Evolutionary conservation across 2,329 filamentous ascomycete genomes (phyloP), one percentile per base, ranked within the genome.

Genomic region (Verticillium dahliae): DNA sequence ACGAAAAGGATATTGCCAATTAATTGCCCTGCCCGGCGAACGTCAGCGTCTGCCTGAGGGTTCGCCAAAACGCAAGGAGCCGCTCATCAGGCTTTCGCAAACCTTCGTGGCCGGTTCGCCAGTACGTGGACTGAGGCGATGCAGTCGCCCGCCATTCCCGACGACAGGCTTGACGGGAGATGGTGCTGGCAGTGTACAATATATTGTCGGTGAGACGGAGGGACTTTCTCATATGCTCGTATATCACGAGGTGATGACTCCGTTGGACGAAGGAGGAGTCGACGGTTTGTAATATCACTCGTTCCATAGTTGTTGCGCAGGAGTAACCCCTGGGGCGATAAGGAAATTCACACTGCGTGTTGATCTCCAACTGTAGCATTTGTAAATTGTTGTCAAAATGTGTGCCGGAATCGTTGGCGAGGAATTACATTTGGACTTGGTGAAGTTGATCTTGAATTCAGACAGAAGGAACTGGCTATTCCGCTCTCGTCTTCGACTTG

Each of bases 401-500:
- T 31, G 27, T 31, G 27, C 4, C 4, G 5, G 27, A 31, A 31
- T 31, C 3, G 27, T 31, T 4, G 27, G 27, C 3, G 27, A 31
- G 27, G 5, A 31, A 31, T 5, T 31, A 31, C 27, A 31, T 31
- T 31, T 31, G 27, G 27, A 31, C 27, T 31, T 31, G 4, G 5
- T 31, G 27, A 31, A 31, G 27, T 31, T 31, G 27, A 31, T 31
- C 27, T 5, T 31, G 27, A 31, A 31, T 4, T 4, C 5, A 31
- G 27, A 31, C 27, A 4, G 4, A 31, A 31, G 27, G 27, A 3
- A 31, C 27, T 31, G 27, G 27, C 27, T 31, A 31, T 31, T 31
- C 35, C 35, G 9, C 13, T 37, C 6, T 9, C 9, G 13, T 13
- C 63, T 67, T 61, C 60, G 64, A 61, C 54, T 57, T 68, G 56